Conservation (phyloP, 352 stramenopile species). For the Elongisporangium anandrum region DNA sequence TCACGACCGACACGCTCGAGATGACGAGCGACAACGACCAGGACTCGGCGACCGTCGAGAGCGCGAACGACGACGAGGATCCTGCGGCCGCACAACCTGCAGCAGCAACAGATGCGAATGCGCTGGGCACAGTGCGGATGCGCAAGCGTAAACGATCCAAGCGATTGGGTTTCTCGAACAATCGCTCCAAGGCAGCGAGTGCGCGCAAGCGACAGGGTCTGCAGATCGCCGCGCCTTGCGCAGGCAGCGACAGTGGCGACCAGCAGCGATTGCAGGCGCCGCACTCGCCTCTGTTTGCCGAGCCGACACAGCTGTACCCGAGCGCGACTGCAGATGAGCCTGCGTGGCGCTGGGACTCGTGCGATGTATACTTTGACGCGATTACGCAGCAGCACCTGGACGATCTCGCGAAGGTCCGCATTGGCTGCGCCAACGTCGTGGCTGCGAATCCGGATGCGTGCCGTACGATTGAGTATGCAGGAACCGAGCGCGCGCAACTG, state of each 20-base stretch:
- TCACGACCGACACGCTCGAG: background rate
- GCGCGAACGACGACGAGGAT: background rate
- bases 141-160: constrained; percentile 45
- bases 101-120: background rate
- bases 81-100: background rate
- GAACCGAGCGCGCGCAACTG: constrained; percentile 29
- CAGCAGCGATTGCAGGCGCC: constrained; percentile 8
- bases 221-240: background rate
- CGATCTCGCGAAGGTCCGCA: constrained; percentile 43
- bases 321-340: constrained; percentile 20
- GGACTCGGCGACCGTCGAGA: background rate
- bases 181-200: constrained; percentile 1
- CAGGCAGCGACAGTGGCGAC: background rate
- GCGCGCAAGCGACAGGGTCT: background rate
- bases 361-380: constrained; percentile 52
- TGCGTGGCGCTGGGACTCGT: constrained; percentile 61
- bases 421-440: constrained; percentile 50
- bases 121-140: background rate
- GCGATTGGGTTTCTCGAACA: constrained; percentile 28
- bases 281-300: constrained; percentile 36
- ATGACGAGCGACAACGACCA: background rate
- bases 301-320: constrained; percentile 38
- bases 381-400: constrained; percentile 45
- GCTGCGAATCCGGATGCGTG: constrained; percentile 30
- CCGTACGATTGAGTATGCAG: constrained; percentile 10